Conservation (phyloP, 495 filamentous ascomycete genomes). For the Xylaria longipes region DNA sequence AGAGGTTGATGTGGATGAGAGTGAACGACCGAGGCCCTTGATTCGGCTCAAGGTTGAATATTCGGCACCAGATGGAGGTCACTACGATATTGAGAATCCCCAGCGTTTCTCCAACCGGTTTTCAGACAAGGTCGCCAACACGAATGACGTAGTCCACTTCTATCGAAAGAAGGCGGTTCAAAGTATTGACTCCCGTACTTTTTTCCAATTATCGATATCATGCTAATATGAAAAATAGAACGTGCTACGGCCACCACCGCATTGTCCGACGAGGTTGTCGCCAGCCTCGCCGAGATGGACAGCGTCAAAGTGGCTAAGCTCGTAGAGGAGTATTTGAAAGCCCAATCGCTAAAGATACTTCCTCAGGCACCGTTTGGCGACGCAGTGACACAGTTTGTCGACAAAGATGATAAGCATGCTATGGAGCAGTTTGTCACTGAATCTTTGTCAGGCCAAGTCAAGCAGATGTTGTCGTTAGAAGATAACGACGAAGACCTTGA, state of each 20-base stretch:
- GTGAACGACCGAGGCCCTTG: conserved; percentile 77
- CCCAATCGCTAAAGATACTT: conserved; percentile 84
- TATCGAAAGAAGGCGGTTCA: conserved; percentile 77
- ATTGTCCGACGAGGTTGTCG: conserved; percentile 63
- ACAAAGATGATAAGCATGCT: conserved; percentile 93
- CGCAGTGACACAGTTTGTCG: conserved; percentile 90
- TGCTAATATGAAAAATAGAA: conserved; percentile 32
- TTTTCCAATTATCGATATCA: conserved; percentile 18
- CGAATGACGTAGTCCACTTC: conserved; percentile 92
- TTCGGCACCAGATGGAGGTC: conserved; percentile 82
- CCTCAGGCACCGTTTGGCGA: conserved; percentile 91
- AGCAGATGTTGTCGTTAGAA: conserved; percentile 72
- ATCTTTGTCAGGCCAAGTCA: conserved; percentile 76
- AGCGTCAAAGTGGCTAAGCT: conserved; percentile 86
- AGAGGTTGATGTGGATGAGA: conserved; percentile 56
- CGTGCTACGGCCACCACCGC: conserved; percentile 48
- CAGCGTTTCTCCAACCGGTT: conserved; percentile 97
- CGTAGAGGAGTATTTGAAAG: conserved; percentile 80
- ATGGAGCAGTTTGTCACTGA: conserved; percentile 89
- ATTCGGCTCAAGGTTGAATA: conserved; percentile 91
- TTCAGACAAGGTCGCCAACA: conserved; percentile 86
- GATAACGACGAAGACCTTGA: conserved; percentile 73
- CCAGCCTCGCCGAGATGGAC: conserved; percentile 69
- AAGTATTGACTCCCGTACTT: conserved; percentile 33
- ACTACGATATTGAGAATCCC: conserved; percentile 92